A percentile compares a stretch with the other conserved stretches of the same genome.
phyloP scores from a whole-genome alignment of 768 basidiomycete species.

The Boletus subcaerulescens region DNA sequence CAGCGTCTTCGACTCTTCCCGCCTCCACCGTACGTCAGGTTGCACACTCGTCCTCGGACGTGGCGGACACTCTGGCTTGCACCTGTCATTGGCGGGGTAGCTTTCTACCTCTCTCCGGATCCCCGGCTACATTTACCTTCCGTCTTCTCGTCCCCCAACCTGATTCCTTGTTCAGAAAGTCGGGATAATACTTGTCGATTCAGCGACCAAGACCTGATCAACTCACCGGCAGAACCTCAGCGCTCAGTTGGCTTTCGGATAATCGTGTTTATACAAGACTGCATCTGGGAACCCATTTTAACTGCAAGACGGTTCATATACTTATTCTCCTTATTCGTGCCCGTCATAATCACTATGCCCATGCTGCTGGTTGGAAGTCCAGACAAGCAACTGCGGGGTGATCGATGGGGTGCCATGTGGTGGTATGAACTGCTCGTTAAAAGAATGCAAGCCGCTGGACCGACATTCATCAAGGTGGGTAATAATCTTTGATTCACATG shows the following conservation, averaged over 20 bases:
- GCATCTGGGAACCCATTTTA: constrained; percentile 80
- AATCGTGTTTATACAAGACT: constrained; percentile 46
- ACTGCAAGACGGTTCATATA: constrained; percentile 82
- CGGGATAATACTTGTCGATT: constrained; percentile 19
- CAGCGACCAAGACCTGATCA: constrained; percentile 39
- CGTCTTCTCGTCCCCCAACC: constrained; percentile 49
- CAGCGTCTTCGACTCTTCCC: constrained; percentile 11
- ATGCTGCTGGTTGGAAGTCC: constrained; percentile 73
- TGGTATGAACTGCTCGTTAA: constrained; percentile 90
- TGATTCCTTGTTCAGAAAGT: constrained; percentile 41
- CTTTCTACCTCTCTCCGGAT: constrained; percentile 45
- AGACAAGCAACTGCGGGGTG: constrained; percentile 56
- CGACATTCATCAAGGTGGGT: constrained; percentile 92
- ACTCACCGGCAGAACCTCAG: constrained; percentile 68
- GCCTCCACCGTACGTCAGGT: constrained; percentile 11
- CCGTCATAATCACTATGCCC: constrained; percentile 79
- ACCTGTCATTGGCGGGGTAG: constrained; percentile 55
- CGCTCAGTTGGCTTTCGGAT: constrained; percentile 46
- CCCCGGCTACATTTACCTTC: constrained; percentile 42
- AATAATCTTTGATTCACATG: not conserved
- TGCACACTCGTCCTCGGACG: constrained; percentile 28
- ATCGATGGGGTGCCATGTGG: constrained; percentile 93
- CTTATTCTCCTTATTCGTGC: constrained; percentile 79
- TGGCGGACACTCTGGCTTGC: constrained; percentile 45
- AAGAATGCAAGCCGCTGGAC: constrained; percentile 93